A percentile compares a stretch with the other conserved stretches of the same genome.
These are phyloP conservation scores for Cytospora leucostoma DNA, from an alignment of 2,329 filamentous ascomycete species.

Conservation along the genomic window DNA sequence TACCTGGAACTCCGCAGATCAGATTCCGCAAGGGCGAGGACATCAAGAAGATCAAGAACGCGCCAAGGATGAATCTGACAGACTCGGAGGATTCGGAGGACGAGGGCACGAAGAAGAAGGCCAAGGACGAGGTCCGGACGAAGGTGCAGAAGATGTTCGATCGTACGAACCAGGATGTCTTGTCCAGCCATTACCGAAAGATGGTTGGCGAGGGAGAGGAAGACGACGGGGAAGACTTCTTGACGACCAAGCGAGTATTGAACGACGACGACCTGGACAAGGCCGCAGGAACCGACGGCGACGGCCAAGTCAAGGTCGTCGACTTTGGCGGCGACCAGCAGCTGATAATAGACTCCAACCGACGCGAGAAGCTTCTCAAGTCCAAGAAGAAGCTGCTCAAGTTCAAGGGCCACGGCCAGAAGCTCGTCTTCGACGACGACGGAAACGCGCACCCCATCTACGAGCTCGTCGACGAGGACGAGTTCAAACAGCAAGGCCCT, in stretches of 20 bases:
- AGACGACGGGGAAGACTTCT: constrained; percentile 75
- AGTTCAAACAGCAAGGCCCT: constrained; percentile 73
- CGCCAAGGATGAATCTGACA: constrained; percentile 67
- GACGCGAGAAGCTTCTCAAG: constrained; percentile 89
- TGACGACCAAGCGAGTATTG: constrained; percentile 86
- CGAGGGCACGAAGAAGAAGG: constrained; percentile 53
- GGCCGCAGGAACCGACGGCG: constrained; percentile 47
- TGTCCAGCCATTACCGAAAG: constrained; percentile 92
- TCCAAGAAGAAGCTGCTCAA: constrained; percentile 94
- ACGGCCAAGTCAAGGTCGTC: constrained; percentile 59
- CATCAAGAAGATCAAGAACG: constrained; percentile 84
- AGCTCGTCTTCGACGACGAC: constrained; percentile 90
- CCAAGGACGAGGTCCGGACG: constrained; percentile 76
- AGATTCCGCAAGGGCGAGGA: constrained; percentile 91
- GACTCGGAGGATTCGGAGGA: constrained; percentile 58
- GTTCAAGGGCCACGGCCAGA: constrained; percentile 82
- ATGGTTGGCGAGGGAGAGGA: constrained; percentile 60
- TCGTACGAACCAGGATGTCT: constrained; percentile 89
- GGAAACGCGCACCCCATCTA: constrained; percentile 83
- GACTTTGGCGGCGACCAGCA: constrained; percentile 68
- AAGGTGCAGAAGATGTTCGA: constrained; percentile 99
- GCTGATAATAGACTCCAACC: constrained; percentile 88
- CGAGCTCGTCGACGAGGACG: constrained; percentile 81
- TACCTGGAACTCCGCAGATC: constrained; percentile 89
- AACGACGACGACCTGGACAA: constrained; percentile 65